Base-by-base conservation (phyloP, 306 rosid species). In the Phaseolus lunatus region DNA sequence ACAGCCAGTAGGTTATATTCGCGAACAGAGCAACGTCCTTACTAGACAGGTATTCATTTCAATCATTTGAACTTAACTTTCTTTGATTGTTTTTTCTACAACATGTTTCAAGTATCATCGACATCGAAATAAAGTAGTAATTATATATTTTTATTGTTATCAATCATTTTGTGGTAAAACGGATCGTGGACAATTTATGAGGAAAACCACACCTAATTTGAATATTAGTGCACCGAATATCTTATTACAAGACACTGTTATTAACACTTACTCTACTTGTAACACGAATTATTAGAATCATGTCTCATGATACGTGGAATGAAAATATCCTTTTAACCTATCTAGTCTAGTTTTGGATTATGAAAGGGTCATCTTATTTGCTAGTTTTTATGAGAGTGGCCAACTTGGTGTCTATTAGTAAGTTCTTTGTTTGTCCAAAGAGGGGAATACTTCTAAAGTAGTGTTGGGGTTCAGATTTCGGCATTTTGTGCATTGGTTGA, bases 1-100 rank as follows among this genome's bases (percentile, higher is more conserved):
- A 78, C 86, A 94, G 98, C 97, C 98, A 39, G 97, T 88, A 61
- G 97, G 98, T 48, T 87, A 87, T 57, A 94, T 94, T 58, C 90
- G 91, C 33, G 98, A 94, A 84, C 90, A 92, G 84, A 94, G 98
- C 82, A 86, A 84, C 44, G 0, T 90, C 69, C 9, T 94, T 84
- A 86, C 90, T 41, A 89, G 97, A 90, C 98, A 94, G 98, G 98
- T 92, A 83, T 57, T 39, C 58, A 22, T 18, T 75, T 54, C 49
- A 43, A 29, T 73, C 74, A 63, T 59, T 41, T 23, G 29, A 59
- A 48, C 27, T 72, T 75, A 67, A 29, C 23, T 49, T 14, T 73
- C 52, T 65, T 67, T 59, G 13, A n/a, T 62, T 66, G 22, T n/a
- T 53, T 10, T 45, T 47, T 27, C 22, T 64, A 16, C 16, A 54